These are phyloP conservation scores for Candida rishiriensis DNA, from an alignment of 805 yeast species.

Conservation along the genomic window DNA sequence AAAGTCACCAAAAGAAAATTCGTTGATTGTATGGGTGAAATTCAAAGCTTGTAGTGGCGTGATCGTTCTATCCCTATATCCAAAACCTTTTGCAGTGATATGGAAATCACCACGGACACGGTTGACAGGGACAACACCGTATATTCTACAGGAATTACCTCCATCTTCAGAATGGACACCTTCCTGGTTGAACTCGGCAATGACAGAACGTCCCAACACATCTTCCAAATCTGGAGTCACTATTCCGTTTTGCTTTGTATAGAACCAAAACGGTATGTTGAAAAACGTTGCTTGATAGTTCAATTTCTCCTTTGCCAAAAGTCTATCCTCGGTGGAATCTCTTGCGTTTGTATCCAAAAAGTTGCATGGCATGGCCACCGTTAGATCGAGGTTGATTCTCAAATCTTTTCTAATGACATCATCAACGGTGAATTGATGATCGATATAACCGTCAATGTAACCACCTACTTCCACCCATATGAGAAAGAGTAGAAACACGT, in stretches of 20 bases:
- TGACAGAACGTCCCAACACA: constrained; percentile 58
- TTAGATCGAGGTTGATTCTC: constrained; percentile 70
- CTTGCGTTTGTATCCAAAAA: constrained; percentile 67
- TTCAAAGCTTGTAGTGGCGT: constrained; percentile 52
- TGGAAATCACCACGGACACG: constrained; percentile 83
- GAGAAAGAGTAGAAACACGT: constrained; percentile 58
- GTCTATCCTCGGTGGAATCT: constrained; percentile 74
- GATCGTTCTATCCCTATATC: constrained; percentile 47
- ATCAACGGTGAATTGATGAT: constrained; percentile 76
- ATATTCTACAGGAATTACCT: constrained; percentile 80
- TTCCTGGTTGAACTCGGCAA: constrained; percentile 53
- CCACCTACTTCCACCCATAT: constrained; percentile 85
- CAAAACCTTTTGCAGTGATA: constrained; percentile 73
- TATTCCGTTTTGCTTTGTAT: constrained; percentile 42
- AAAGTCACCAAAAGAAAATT: constrained; percentile 86
- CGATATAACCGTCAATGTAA: constrained; percentile 75
- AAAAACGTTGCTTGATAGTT: constrained; percentile 63
- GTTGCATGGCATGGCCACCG: constrained; percentile 82
- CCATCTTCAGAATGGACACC: constrained; percentile 45
- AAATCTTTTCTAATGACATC: constrained; percentile 50
- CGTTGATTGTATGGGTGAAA: constrained; percentile 80
- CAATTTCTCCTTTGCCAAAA: constrained; percentile 72
- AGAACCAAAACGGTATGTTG: constrained; percentile 44
- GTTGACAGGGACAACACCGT: constrained; percentile 78
- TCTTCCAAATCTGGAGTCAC: constrained; percentile 61